phyloP scores from a whole-genome alignment of 1,284 basidiomycete species.

The Lignosus rhinocerotis region DNA sequence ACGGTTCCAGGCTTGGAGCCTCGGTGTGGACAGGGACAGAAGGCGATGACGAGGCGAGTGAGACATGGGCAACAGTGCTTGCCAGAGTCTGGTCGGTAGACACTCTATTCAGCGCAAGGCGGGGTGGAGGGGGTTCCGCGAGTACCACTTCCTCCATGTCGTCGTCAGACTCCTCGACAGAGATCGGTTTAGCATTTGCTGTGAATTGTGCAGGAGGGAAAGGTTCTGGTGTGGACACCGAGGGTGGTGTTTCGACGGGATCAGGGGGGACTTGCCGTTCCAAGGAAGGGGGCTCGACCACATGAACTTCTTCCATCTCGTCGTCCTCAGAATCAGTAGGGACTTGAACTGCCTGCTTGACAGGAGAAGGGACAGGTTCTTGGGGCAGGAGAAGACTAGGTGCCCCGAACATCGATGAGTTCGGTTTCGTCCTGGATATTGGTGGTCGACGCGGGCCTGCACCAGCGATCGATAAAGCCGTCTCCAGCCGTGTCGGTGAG shows the following conservation, averaged over 20 bases:
- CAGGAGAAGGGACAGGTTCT: not conserved
- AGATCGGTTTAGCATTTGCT: not conserved
- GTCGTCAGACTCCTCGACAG: slow-evolving; percentile 18
- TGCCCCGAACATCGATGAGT: slow-evolving; percentile 21
- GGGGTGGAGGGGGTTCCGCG: slow-evolving; percentile 53
- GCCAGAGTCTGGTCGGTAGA: slow-evolving; percentile 5
- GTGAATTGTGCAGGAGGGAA: not conserved
- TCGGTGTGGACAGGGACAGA: slow-evolving; percentile 16
- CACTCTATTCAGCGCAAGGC: slow-evolving; percentile 28
- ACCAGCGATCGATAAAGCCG: slow-evolving; percentile 63
- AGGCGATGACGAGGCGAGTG: slow-evolving; percentile 22
- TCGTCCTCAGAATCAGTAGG: slow-evolving; percentile 35
- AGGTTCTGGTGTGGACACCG: not conserved
- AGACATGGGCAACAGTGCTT: not conserved
- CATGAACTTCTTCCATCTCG: slow-evolving; percentile 47
- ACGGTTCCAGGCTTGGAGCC: not conserved
- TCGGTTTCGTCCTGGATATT: slow-evolving; percentile 1
- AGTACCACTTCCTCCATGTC: slow-evolving; percentile 31
- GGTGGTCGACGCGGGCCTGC: slow-evolving; percentile 38
- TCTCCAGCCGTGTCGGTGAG: slow-evolving; percentile 58
- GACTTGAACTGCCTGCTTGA: not conserved
- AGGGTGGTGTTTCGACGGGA: not conserved
- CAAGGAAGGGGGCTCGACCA: not conserved
- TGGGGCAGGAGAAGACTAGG: slow-evolving; percentile 26
- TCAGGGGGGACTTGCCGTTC: not conserved